Evolutionary conservation across 1,139 yeast genomes (phyloP), one percentile per base, ranked within the genome.

Genomic region (Pichia terricola): DNA sequence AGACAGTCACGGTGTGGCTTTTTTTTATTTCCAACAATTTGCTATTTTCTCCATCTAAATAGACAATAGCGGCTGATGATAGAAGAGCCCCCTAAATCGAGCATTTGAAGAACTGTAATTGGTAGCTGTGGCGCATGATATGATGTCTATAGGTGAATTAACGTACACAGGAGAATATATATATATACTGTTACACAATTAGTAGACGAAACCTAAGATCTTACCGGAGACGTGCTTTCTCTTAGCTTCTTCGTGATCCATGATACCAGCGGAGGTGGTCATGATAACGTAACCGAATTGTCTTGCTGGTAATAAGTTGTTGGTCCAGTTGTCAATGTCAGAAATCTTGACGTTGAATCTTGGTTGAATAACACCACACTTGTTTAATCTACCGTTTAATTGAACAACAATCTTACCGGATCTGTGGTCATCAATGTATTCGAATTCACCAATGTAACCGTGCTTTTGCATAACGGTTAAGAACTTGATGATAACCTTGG

Each of bases 161-260:
- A 16, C 22, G 22, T 16, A 16, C 22, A 16, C 22, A 16, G 22
- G 22, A 16, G 22, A 16, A 16, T 16, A 16, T 16, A 30, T 30
- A 30, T 30, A 30, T 30, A 30, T 6, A 26, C 3, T 16, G 4
- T 26, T 25, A 35, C 38, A 37, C 33, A 51, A 40, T 68, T 81
- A 87, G 78, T 89, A 89, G 56, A 89, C 96, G 72, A 85, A 89
- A 65, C 97, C 97, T 66, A 89, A 80, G 66, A 89, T 82, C 76
- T 89, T 89, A 71, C 97, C 97, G 61, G 96, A 87, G 62, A 89
- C 97, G 73, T 91, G 97, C 86, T 91, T 91, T 82, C 97, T 85
- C 82, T 96, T 88, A 62, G 98, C 98, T 77, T 91, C 98, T 77
- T 91, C 98, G 76, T 91, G 98, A 78, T 91, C 97, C 96, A 91